Evolutionary conservation across 2,329 filamentous ascomycete species (phyloP), one percentile per base, ranked within the genome.

Genomic region (Aspergillaceae sp.): DNA sequence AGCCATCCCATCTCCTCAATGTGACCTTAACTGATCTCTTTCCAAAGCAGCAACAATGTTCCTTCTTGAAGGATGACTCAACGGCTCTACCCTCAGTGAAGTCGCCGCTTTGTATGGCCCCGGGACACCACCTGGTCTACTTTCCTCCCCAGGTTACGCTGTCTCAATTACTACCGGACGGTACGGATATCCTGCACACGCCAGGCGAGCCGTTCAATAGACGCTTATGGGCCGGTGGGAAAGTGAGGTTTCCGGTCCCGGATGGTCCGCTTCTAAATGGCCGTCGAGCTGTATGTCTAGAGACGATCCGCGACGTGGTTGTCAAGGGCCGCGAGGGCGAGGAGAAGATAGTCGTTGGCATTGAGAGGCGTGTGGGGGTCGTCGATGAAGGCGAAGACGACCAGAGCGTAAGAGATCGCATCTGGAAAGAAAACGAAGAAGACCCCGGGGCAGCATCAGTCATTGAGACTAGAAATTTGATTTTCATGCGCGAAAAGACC

Each of bases 211-310:
- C 82, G 1, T 95, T 86, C 62, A 75, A 75, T 43, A 78, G 86
- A 26, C 82, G 92, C 11, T 80, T 98, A 71, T 98, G 92, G 92
- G 87, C 87, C 9, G 89, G 90, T 30, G 92, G 91, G 0, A 75
- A 76, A 36, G 67, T 96, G 6, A 61, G 61, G 1, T 86, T 86
- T 55, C 48, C 63, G 30, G 50, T 53, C 11, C 51, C 61, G 42
- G 48, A 50, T 7, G 56, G 46, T 8, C 58, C 65, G 19, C 37
- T 52, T 30, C 55, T 70, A 6, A 54, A 68, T 48, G 65, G 65
- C 10, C 53, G 55, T 26, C 61, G 68, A 10, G 68, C 68, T 9
- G 65, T 67, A 9, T 75, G 72, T 44, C 55, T 68, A 26, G 75
- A 77, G 56, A 61, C 60, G 8, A 75, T 77, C 41, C 62, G 61